phyloP scores from a whole-genome alignment of 345 rosid genomes.

The Litchi chinensis region DNA sequence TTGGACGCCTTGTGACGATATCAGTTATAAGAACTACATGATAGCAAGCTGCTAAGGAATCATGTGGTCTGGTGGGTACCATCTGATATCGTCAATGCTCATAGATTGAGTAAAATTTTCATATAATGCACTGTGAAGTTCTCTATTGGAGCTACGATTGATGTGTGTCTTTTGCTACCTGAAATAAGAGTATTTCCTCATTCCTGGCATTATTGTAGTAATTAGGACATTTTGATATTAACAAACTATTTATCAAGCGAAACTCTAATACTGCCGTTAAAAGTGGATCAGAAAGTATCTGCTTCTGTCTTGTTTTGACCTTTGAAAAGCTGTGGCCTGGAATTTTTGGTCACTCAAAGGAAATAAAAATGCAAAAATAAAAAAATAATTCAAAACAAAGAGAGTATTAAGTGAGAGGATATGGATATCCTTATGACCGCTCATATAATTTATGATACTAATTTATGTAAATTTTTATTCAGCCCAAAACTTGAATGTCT shows the following conservation, averaged over 20 bases:
- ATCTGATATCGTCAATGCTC: background rate
- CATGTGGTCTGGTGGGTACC: background rate
- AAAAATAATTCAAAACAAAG: background rate
- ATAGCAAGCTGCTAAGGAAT: background rate
- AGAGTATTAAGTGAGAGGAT: background rate
- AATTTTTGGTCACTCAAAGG: no score
- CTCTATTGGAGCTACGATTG: background rate
- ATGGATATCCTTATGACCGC: background rate
- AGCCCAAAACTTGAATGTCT: background rate
- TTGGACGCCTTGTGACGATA: background rate
- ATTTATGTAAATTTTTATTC: no score
- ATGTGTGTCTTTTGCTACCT: background rate
- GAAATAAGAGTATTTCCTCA: background rate
- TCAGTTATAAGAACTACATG: background rate
- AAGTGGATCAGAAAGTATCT: background rate
- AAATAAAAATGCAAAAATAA: background rate
- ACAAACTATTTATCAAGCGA: background rate
- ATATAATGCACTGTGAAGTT: background rate
- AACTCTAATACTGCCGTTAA: background rate
- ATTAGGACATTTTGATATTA: background rate
- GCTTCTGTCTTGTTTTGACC: background rate
- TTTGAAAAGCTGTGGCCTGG: background rate
- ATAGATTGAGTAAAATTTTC: background rate
- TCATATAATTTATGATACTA: background rate
- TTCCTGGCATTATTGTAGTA: background rate